Evolutionary conservation across 495 filamentous ascomycete species (phyloP).

Genomic region (Penicillium samsonianum): DNA sequence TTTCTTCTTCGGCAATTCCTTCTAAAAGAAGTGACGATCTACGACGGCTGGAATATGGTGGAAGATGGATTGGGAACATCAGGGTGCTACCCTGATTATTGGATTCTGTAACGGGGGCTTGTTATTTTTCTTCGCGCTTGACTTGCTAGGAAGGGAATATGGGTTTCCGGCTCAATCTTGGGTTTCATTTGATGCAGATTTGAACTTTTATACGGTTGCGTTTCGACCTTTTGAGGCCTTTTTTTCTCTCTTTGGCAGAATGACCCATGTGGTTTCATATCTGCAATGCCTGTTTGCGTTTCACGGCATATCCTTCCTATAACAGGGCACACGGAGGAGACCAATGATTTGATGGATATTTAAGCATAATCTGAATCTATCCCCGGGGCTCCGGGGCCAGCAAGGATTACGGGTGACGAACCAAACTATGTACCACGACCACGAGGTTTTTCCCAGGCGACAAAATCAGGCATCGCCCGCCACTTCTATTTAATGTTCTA

Average conservation of each 20-base stretch:
- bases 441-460: neutral
- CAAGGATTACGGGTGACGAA: neutral
- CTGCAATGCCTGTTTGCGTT: neutral
- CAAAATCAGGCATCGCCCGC: neutral
- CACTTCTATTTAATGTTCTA: neutral
- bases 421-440: neutral
- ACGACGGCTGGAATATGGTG: conserved; percentile 16
- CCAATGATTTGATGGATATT: neutral
- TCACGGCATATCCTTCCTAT: neutral
- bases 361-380: neutral
- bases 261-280: conserved; percentile 4
- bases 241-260: conserved; percentile 4
- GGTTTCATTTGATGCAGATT: conserved; percentile 1
- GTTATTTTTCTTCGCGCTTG: neutral
- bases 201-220: neutral
- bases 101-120: neutral
- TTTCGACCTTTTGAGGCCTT: neutral
- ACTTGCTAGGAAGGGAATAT: neutral
- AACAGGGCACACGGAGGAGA: neutral
- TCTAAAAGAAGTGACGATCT: conserved; percentile 20
- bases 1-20: conserved; percentile 6
- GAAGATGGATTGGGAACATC: conserved; percentile 12
- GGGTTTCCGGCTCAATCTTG: neutral
- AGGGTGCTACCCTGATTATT: neutral
- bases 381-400: too few relatives aligned